A percentile compares a stretch with the other conserved stretches of the same genome.
Evolutionary conservation across 2,329 filamentous ascomycete species (phyloP).

Genomic region (Colletotrichum tabaci): DNA sequence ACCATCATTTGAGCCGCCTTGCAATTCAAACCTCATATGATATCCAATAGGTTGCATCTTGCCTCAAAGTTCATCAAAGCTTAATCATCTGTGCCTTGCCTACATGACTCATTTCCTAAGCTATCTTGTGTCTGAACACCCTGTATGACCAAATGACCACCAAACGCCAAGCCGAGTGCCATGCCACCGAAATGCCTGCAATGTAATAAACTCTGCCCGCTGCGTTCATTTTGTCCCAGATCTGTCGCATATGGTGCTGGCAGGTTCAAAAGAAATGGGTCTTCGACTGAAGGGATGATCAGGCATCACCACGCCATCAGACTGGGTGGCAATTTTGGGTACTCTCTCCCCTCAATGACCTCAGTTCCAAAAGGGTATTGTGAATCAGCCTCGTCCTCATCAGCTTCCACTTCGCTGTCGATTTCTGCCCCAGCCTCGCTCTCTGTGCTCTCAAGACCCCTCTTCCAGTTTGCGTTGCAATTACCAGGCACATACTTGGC

Average conservation of each 20-base stretch:
- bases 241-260: neutral
- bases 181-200: conserved; percentile 7
- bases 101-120: conserved; percentile 18
- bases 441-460: conserved; percentile 46
- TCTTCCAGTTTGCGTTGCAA: conserved; percentile 63
- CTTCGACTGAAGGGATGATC: neutral
- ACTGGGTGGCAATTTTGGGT: conserved; percentile 56
- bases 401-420: conserved; percentile 34
- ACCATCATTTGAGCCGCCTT: neutral
- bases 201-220: conserved; percentile 21
- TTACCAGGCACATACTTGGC: conserved; percentile 65
- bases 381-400: conserved; percentile 41
- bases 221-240: neutral
- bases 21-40: neutral
- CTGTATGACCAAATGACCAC: conserved; percentile 10
- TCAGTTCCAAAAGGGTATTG: conserved; percentile 55
- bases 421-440: conserved; percentile 43
- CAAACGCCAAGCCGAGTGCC: conserved; percentile 34
- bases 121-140: conserved; percentile 21
- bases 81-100: neutral
- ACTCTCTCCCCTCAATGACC: conserved; percentile 57
- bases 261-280: neutral
- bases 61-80: neutral
- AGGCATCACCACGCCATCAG: conserved; percentile 44
- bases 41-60: neutral